Conservation (phyloP, 2,329 filamentous ascomycete species). For the Chaetothyriales sp. region DNA sequence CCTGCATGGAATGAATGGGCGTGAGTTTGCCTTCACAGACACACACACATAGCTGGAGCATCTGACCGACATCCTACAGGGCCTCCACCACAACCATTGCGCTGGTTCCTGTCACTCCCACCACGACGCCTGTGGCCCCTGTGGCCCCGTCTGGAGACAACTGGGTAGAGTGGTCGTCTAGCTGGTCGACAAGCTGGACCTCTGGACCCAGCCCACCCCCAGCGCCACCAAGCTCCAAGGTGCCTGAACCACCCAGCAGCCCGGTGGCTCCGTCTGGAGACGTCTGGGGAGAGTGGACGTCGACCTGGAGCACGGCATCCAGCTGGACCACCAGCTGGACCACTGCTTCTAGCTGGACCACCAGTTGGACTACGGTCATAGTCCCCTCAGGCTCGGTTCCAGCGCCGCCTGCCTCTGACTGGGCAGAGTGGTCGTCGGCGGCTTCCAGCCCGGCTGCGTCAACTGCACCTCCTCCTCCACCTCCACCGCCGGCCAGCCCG, state of each 20-base stretch:
- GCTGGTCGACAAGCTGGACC: too few relatives aligned
- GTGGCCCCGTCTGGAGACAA: neutral
- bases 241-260: neutral
- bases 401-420: neutral
- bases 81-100: neutral
- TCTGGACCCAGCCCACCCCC: too few relatives aligned
- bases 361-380: neutral
- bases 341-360: neutral
- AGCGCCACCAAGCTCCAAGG: neutral
- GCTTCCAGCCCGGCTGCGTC: neutral
- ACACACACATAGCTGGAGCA: neutral
- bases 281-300: neutral
- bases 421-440: neutral
- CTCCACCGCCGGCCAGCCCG: neutral
- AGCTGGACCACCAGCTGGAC: neutral
- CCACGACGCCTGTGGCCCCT: conserved; percentile 1
- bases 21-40: neutral
- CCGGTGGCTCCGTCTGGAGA: neutral
- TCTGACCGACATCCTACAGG: neutral
- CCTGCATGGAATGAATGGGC: conserved; percentile 5
- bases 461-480: neutral
- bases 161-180: neutral
- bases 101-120: neutral
- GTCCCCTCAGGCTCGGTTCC: too few relatives aligned
- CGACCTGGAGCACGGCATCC: neutral